Percentiles rank a stretch among this genome's conserved stretches.
Evolutionary conservation across 352 stramenopile species (phyloP).

Genomic region (Hyaloperonospora brassicae): DNA sequence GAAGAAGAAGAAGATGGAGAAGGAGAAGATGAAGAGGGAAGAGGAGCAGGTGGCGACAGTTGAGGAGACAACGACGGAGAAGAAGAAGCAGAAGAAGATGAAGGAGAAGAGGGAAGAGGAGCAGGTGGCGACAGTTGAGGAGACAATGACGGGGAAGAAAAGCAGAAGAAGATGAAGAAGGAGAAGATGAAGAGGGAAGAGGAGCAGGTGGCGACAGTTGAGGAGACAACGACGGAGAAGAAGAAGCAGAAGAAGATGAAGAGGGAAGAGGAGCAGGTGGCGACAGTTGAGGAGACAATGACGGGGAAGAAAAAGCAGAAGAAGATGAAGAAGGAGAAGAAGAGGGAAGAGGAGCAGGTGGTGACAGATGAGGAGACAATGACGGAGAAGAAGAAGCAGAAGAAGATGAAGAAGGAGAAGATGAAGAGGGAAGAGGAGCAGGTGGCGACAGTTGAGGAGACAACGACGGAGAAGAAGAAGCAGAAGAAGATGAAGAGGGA

Average conservation of each 20-base stretch:
- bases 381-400: neutral
- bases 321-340: slow-evolving; percentile 1
- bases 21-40: slow-evolving; percentile 3
- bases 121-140: neutral
- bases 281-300: neutral
- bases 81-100: slow-evolving; percentile 4
- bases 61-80: neutral
- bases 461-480: neutral
- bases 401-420: neutral
- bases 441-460: slow-evolving; percentile 11
- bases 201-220: slow-evolving; percentile 2
- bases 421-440: slow-evolving; percentile 1
- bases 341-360: neutral
- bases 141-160: slow-evolving; percentile 1
- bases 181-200: slow-evolving; percentile 3
- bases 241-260: neutral
- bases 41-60: neutral
- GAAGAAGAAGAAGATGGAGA: slow-evolving; percentile 2
- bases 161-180: neutral
- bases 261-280: slow-evolving; percentile 5
- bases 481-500: neutral
- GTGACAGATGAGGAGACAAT: neutral
- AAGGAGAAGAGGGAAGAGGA: slow-evolving; percentile 1
- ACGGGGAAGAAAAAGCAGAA: neutral
- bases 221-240: slow-evolving; percentile 2